Conservation (phyloP, 1,139 yeast genomes). For the Suhomyces anneliseae region DNA sequence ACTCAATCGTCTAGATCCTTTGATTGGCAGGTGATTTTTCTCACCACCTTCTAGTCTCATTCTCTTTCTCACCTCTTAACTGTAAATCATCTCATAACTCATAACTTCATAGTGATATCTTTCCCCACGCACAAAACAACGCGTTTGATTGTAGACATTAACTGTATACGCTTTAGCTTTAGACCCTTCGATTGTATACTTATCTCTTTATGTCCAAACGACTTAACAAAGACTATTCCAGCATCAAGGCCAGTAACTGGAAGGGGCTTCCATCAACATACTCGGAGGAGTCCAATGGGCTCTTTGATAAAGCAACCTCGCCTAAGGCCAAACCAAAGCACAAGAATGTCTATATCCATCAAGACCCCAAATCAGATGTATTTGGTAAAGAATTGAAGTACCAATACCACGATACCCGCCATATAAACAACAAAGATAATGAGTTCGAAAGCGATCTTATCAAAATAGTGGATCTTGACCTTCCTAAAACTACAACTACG, state of each 20-base stretch:
- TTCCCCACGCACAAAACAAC: too few relatives aligned
- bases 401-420: neutral
- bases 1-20: too few relatives aligned
- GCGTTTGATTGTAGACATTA: too few relatives aligned
- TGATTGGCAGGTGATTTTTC: too few relatives aligned
- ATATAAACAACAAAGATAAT: conserved; percentile 2
- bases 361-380: neutral
- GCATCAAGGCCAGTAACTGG: conserved; percentile 4
- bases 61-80: too few relatives aligned
- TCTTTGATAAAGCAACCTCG: neutral
- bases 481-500: neutral
- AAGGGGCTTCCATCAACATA: conserved; percentile 2
- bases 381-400: conserved; percentile 1
- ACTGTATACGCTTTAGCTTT: too few relatives aligned
- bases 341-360: conserved; percentile 7
- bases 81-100: too few relatives aligned
- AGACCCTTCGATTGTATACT: too few relatives aligned
- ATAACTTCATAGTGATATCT: too few relatives aligned
- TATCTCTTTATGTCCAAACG: neutral
- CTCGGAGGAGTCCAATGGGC: neutral
- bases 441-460: conserved; percentile 15
- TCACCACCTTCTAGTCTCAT: too few relatives aligned
- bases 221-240: conserved; percentile 7
- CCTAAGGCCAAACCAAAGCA: conserved; percentile 2
- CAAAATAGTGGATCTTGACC: conserved; percentile 11